Conservation (phyloP, 1,139 yeast species). For the Scheffersomyces titani region DNA sequence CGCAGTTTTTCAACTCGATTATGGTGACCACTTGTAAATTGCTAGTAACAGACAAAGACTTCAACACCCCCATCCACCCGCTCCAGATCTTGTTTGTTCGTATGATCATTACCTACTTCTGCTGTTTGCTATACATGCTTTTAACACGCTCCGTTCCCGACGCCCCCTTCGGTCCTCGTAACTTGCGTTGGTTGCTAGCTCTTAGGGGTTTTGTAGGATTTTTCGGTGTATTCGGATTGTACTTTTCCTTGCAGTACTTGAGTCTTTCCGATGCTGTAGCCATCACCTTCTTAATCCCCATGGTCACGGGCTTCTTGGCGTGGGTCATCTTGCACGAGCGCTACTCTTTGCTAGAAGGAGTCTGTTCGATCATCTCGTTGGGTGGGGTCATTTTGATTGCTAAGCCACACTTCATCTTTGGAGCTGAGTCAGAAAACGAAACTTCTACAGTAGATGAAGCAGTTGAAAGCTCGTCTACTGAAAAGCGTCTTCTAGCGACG, state of each 20-base stretch:
- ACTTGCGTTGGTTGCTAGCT: constrained; percentile 53
- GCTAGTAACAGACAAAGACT: constrained; percentile 61
- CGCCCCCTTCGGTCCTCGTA: constrained; percentile 72
- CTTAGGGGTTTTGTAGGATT: constrained; percentile 78
- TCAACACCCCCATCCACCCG: constrained; percentile 65
- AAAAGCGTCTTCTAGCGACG: constrained; percentile 56
- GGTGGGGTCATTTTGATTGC: constrained; percentile 81
- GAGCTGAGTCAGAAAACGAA: constrained; percentile 36
- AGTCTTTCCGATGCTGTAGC: constrained; percentile 77
- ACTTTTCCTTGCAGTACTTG: constrained; percentile 72
- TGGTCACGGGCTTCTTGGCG: constrained; percentile 76
- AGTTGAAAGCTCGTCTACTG: constrained; percentile 41
- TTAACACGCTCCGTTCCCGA: constrained; percentile 52
- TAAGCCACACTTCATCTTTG: constrained; percentile 75
- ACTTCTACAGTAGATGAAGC: constrained; percentile 27
- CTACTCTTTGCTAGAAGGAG: constrained; percentile 66
- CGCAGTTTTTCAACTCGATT: constrained; percentile 72
- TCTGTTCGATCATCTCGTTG: constrained; percentile 69
- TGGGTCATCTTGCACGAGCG: constrained; percentile 65
- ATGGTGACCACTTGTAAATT: constrained; percentile 79
- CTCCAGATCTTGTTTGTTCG: constrained; percentile 74
- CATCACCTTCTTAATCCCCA: constrained; percentile 76
- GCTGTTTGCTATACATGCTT: constrained; percentile 57
- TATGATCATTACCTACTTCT: constrained; percentile 68
- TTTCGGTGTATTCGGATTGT: constrained; percentile 74